Percentiles rank a stretch among this genome's conserved stretches.
Conservation (phyloP, 257 asterid species). For the Solanum bulbocastanum region DNA sequence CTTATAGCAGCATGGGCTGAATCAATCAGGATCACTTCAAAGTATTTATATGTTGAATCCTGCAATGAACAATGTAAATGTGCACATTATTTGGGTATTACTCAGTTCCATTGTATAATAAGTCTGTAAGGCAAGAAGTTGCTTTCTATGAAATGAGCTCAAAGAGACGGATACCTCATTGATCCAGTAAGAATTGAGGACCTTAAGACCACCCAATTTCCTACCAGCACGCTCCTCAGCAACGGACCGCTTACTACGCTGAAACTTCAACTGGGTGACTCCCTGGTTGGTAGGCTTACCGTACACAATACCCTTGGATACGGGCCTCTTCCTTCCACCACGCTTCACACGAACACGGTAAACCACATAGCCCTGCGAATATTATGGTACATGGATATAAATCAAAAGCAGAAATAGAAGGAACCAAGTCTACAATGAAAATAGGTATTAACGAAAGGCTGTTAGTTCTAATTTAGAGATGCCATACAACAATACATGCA, state of each 20-base stretch:
- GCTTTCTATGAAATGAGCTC: not conserved
- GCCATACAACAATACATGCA: not conserved
- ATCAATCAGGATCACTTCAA: not conserved
- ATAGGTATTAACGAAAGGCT: not conserved
- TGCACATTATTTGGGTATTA: not conserved
- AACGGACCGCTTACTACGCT: not conserved
- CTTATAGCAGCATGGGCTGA: not conserved
- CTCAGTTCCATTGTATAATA: not conserved
- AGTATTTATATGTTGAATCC: not conserved
- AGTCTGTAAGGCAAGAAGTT: not conserved
- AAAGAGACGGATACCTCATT: not conserved
- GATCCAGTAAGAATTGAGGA: not conserved
- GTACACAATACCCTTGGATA: not conserved
- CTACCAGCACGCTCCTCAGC: constrained; percentile 4
- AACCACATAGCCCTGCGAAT: not conserved
- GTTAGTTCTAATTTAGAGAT: not conserved
- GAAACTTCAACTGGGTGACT: not conserved
- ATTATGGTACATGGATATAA: not conserved
- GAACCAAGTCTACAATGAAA: not conserved
- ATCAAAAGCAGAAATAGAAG: not conserved
- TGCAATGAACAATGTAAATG: not conserved
- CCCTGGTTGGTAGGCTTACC: constrained; percentile 1
- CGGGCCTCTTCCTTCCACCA: constrained; percentile 2
- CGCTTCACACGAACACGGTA: not conserved
- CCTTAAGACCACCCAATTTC: not conserved